Conservation (phyloP, 1,139 yeast genomes). For the Eremothecium gossypii region DNA sequence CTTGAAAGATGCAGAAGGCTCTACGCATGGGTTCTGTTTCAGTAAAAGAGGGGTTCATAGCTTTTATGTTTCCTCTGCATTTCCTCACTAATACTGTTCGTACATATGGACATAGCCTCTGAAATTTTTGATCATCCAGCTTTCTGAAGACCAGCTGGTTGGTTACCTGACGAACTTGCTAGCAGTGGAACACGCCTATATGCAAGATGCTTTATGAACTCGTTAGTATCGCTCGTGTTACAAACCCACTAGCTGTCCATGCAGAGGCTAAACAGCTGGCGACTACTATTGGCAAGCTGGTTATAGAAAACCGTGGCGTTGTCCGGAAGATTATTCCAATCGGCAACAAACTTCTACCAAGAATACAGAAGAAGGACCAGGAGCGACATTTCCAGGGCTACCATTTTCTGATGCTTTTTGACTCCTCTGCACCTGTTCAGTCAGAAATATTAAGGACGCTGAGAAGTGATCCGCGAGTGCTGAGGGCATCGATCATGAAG, state of each 20-base stretch:
- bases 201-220: conserved; percentile 77
- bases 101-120: too few relatives aligned
- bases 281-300: conserved; percentile 73
- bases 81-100: too few relatives aligned
- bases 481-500: conserved; percentile 66
- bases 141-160: too few relatives aligned
- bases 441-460: conserved; percentile 73
- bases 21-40: too few relatives aligned
- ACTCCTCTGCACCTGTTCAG: conserved; percentile 78
- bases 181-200: too few relatives aligned
- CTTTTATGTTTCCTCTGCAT: too few relatives aligned
- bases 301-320: conserved; percentile 85
- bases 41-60: too few relatives aligned
- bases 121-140: too few relatives aligned
- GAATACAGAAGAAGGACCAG: conserved; percentile 74
- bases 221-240: conserved; percentile 77
- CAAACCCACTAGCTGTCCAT: conserved; percentile 45
- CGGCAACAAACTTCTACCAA: conserved; percentile 74
- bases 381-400: conserved; percentile 87
- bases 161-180: too few relatives aligned
- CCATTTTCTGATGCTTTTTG: conserved; percentile 79
- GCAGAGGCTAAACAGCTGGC: conserved; percentile 58
- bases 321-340: conserved; percentile 72
- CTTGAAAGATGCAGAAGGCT: neutral
- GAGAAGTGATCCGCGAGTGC: conserved; percentile 81